Base-by-base conservation (phyloP, 495 filamentous ascomycete genomes). In the Pseudevernia furfuracea region DNA sequence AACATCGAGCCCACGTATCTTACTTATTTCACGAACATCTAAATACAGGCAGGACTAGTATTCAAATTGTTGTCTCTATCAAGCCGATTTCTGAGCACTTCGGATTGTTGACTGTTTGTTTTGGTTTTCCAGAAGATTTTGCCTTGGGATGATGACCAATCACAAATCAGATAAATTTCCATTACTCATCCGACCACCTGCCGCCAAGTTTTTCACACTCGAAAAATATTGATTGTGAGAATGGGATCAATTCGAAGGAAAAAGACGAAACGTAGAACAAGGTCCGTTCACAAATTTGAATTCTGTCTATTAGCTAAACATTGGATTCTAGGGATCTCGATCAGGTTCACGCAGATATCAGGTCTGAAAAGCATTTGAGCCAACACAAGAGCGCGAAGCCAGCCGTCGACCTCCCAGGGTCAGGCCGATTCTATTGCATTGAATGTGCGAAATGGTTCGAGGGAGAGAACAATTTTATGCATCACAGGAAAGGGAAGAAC, bases 371-470 rank as follows among this genome's bases (percentile, higher is more conserved):
- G 68, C 92, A 96, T 72, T 84, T 98, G 32, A 76, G 81, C 46
- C 83, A 89, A 58, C 88, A 86, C 80, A 89, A 91, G 70, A 83
- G 84, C 38, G 80, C 86, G 55, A 93, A 96, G 69, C 87, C 89
- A 34, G 76, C 82, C 25, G 93, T 96, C 72, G 93, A 97, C 68
- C 82, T 94, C 21, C 94, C 93, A 10, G 92, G 85, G 0, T 78
- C 96, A 36, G 93, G 93, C 8, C 77, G 81, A 70, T 87, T 83
- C 67, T 96, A 96, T 73, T 98, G 93, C 74, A 79, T 88, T n/a
- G 89, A 96, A 77, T 98, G 93, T 71, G 86, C 92, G 46, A 97
- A 96, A 78, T 97, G 89, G 87, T 97, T 93, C 74, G 94, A 97
- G 76, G 88, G 85, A 61, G 91, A 95, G 59, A 75, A n/a, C n/a